These are phyloP conservation scores for Lentinus brumalis DNA, from an alignment of 768 basidiomycete species.

Conservation along the genomic window DNA sequence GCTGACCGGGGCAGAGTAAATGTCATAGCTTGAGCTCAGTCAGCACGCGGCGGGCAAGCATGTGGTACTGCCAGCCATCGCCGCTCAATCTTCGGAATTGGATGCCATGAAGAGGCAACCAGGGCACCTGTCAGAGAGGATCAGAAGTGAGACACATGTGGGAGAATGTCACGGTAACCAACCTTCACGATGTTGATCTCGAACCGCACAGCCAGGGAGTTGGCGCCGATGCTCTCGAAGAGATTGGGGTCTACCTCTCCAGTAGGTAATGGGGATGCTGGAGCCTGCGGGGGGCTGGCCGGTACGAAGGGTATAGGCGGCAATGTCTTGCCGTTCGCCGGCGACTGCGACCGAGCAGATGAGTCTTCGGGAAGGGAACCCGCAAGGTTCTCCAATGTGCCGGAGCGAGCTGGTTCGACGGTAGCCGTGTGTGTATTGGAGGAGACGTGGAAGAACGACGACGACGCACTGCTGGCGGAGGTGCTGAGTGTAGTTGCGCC, in stretches of 20 bases:
- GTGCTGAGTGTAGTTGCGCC: conserved; percentile 54
- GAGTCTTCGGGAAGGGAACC: conserved; percentile 20
- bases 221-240: conserved; percentile 75
- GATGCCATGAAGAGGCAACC: conserved; percentile 90
- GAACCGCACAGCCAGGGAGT: conserved; percentile 86
- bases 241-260: conserved; percentile 67
- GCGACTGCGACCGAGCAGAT: conserved; percentile 46
- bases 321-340: conserved; percentile 64
- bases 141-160: background rate
- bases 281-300: conserved; percentile 30
- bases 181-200: conserved; percentile 99
- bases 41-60: conserved; percentile 85
- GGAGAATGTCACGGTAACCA: conserved; percentile 28
- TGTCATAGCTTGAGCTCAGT: conserved; percentile 82
- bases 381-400: conserved; percentile 20
- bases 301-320: conserved; percentile 76
- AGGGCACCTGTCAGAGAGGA: conserved; percentile 67
- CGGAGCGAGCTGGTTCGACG: conserved; percentile 37
- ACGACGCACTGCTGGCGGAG: conserved; percentile 77
- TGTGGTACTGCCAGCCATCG: conserved; percentile 97
- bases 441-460: conserved; percentile 84
- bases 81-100: conserved; percentile 92
- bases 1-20: conserved; percentile 14
- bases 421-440: conserved; percentile 49
- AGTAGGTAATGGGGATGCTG: conserved; percentile 57